These are phyloP conservation scores for Entomortierella parvispora DNA, from an alignment of 192 early-diverging fungal species.

Conservation along the genomic window DNA sequence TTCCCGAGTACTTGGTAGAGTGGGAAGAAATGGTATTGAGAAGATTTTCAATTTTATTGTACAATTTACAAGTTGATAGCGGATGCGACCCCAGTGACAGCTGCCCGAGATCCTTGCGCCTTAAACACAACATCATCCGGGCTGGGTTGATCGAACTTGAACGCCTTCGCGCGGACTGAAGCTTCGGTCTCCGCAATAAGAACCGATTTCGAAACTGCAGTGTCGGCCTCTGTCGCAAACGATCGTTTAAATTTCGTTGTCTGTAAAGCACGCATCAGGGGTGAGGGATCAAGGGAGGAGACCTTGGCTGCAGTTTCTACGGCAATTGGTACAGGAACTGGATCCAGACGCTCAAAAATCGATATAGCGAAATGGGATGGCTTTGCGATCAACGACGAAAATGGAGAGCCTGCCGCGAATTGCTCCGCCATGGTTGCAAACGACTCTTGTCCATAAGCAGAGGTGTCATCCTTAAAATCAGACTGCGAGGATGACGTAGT, in stretches of 20 bases:
- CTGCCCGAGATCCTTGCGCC: not conserved
- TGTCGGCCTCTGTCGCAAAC: no score
- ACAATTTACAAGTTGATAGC: not conserved
- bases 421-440: not conserved
- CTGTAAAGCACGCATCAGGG: no score
- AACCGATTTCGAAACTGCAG: not conserved
- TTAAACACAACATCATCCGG: constrained; percentile 1
- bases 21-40: no score
- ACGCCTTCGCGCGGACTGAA: not conserved
- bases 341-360: constrained; percentile 2
- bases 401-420: not conserved
- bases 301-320: not conserved
- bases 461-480: no score
- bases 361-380: not conserved
- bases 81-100: not conserved
- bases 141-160: not conserved
- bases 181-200: not conserved
- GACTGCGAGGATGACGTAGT: no score
- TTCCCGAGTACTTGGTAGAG: no score
- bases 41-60: no score
- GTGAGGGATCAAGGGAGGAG: no score
- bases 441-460: not conserved
- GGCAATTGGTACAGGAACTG: not conserved
- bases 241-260: no score
- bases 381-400: not conserved